Evolutionary conservation across 1,284 basidiomycete genomes (phyloP).

Genomic region (Austroboletus novae-zelandiae): DNA sequence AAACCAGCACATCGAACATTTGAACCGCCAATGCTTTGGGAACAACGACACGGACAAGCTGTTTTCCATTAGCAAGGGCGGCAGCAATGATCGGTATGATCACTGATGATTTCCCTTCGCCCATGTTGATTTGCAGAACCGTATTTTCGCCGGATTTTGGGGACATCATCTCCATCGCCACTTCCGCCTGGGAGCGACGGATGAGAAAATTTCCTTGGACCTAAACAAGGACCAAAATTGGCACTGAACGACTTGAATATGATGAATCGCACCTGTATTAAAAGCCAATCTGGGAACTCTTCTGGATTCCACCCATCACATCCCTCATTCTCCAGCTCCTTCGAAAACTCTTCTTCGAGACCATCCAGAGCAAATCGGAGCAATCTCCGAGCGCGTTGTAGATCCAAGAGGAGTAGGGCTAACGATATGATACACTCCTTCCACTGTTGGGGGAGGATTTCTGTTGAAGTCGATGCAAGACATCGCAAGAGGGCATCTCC

Average conservation of each 20-base stretch:
- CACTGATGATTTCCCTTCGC: conserved; percentile 56
- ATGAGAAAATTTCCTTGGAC: conserved; percentile 43
- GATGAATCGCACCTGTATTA: background rate
- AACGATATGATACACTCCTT: conserved; percentile 19
- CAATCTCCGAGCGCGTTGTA: conserved; percentile 25
- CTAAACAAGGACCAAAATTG: conserved; percentile 19
- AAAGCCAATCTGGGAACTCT: background rate
- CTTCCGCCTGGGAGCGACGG: conserved; percentile 38
- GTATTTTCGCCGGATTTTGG: conserved; percentile 36
- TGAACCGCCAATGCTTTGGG: conserved; percentile 42
- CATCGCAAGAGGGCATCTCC: conserved; percentile 21
- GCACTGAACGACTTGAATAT: no score
- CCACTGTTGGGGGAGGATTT: conserved; percentile 24
- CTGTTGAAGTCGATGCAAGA: conserved; percentile 13
- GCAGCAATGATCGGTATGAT: conserved; percentile 46
- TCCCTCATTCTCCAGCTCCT: conserved; percentile 17
- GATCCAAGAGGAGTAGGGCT: conserved; percentile 27
- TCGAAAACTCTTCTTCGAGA: background rate
- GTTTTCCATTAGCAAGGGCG: conserved; percentile 40
- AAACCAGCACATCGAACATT: conserved; percentile 49
- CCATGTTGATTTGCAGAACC: conserved; percentile 53
- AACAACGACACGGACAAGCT: conserved; percentile 45
- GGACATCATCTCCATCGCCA: conserved; percentile 48
- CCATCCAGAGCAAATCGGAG: background rate
- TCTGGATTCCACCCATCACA: conserved; percentile 7